These are phyloP conservation scores for Podila epicladia DNA, from an alignment of 192 early-diverging fungal species.

Conservation along the genomic window DNA sequence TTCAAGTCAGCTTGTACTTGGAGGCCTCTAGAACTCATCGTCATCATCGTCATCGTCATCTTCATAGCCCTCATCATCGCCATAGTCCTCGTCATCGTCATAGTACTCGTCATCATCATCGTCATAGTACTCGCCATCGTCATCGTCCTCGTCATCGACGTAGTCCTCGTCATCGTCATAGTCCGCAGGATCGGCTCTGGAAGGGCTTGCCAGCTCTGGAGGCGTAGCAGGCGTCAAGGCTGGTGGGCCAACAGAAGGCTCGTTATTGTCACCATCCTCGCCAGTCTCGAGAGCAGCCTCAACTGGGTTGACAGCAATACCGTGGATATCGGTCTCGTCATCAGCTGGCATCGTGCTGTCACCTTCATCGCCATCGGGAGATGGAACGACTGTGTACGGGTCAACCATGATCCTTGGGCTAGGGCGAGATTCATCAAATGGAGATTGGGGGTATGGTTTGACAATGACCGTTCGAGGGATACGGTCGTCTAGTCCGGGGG, in stretches of 20 bases:
- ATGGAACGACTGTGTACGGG: too few species aligned
- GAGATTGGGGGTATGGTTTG: not conserved
- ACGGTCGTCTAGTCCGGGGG: not conserved
- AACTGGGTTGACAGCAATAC: not conserved
- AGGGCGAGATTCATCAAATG: too few species aligned
- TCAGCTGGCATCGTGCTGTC: not conserved
- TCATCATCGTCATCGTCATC: not conserved
- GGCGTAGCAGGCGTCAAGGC: not conserved
- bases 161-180: too few species aligned
- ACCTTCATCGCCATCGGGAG: slow-evolving; percentile 1
- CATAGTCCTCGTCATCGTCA: not conserved
- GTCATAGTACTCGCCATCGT: not conserved
- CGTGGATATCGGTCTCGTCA: not conserved
- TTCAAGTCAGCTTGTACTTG: too few species aligned
- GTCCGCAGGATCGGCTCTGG: not conserved
- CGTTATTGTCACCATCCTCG: too few species aligned
- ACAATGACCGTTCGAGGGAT: not conserved
- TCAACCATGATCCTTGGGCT: not conserved
- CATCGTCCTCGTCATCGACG: not conserved
- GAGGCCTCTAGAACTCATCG: not conserved
- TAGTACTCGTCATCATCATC: not conserved
- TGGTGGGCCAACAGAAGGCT: not conserved
- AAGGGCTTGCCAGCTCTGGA: not conserved
- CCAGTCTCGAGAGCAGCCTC: too few species aligned
- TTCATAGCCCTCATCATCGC: not conserved